Evolutionary conservation across 177 flowering plant genomes (phyloP).

Genomic region (Vitis hybrid): DNA sequence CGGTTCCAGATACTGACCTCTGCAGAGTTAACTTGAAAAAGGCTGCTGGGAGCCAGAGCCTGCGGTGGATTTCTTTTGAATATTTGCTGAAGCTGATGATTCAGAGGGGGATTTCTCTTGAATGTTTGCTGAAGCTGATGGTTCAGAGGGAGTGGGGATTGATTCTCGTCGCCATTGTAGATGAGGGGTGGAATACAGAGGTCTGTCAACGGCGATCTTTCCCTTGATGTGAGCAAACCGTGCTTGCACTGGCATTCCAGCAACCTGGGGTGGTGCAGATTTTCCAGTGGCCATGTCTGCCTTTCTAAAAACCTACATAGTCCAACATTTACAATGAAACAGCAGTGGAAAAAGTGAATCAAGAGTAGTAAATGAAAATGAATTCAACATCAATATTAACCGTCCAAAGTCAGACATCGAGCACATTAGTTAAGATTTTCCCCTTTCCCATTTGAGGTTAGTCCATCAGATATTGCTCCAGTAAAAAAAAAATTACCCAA

Average conservation of each 20-base stretch:
- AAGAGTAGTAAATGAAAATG: not conserved
- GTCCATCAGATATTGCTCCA: too few species aligned
- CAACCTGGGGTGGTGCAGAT: constrained; percentile 5
- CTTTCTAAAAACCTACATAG: constrained; percentile 29
- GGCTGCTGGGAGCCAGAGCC: too few species aligned
- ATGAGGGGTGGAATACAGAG: constrained; percentile 17
- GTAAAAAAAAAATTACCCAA: too few species aligned
- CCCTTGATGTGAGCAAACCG: constrained; percentile 6
- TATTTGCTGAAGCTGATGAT: not conserved
- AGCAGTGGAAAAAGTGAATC: not conserved
- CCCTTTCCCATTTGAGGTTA: too few species aligned
- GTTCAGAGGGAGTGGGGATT: not conserved
- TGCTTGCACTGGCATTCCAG: constrained; percentile 12
- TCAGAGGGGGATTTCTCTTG: not conserved
- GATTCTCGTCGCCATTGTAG: constrained; percentile 35
- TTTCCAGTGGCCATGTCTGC: constrained; percentile 12
- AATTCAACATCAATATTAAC: not conserved
- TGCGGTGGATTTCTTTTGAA: too few species aligned
- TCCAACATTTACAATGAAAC: not conserved
- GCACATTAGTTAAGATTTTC: too few species aligned
- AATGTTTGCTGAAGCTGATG: not conserved
- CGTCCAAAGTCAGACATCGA: too few species aligned
- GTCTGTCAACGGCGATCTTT: constrained; percentile 2
- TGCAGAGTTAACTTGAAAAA: too few species aligned
- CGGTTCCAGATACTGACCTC: too few species aligned